Percentiles rank a stretch among this genome's conserved stretches.
phyloP scores from a whole-genome alignment of 805 yeast genomes.

The Yarrowia keelungensis region DNA sequence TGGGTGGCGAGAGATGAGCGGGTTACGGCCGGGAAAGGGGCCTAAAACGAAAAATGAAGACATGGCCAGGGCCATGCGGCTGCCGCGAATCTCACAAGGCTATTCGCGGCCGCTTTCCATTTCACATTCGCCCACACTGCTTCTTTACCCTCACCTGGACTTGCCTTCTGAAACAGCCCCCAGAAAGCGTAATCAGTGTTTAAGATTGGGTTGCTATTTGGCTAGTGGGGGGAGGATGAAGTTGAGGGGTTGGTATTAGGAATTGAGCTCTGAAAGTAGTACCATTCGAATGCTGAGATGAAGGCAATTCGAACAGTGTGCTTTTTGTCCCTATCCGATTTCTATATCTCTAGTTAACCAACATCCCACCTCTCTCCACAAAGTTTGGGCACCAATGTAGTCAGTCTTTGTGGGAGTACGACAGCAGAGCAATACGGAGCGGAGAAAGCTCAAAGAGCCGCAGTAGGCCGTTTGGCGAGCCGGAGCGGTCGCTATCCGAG shows the following conservation, averaged over 20 bases:
- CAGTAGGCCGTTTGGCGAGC: background rate
- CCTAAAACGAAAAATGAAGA: background rate
- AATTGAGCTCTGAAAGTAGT: background rate
- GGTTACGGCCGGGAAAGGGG: background rate
- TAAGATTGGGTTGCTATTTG: conserved; percentile 32
- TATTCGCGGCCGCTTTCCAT: background rate
- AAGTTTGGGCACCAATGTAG: background rate
- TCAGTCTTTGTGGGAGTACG: conserved; percentile 1
- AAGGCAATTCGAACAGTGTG: background rate
- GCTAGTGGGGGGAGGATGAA: background rate
- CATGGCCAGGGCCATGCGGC: background rate
- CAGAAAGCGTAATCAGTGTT: background rate
- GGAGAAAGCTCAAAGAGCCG: background rate
- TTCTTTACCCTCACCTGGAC: background rate
- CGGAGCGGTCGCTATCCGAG: background rate
- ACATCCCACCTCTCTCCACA: background rate
- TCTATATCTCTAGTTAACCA: too few species aligned
- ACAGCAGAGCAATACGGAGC: conserved; percentile 13
- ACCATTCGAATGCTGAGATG: background rate
- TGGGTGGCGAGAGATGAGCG: background rate
- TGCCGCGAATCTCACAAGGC: background rate
- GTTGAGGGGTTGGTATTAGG: background rate
- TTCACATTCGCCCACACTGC: background rate
- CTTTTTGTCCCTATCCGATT: background rate
- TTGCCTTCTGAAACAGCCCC: conserved; percentile 1